Percentiles rank a stretch among this genome's conserved stretches.
These are phyloP conservation scores for Lentinula guzmanii DNA, from an alignment of 768 basidiomycete species.

Conservation along the genomic window DNA sequence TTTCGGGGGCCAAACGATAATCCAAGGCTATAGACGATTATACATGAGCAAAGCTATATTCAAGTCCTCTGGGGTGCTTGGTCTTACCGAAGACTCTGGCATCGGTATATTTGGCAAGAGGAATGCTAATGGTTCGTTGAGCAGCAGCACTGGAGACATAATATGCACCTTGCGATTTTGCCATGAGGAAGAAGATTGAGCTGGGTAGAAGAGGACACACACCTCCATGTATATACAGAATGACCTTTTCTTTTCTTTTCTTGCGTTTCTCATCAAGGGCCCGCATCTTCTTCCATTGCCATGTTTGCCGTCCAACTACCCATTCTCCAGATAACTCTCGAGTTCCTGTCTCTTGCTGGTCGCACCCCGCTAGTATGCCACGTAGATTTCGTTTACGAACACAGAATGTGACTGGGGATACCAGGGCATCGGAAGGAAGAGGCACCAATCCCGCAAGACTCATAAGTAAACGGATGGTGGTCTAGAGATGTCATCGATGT, in stretches of 20 bases:
- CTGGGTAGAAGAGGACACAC: conserved; percentile 16
- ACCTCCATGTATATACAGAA: conserved; percentile 96
- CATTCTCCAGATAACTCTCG: conserved; percentile 92
- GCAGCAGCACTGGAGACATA: conserved; percentile 89
- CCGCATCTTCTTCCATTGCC: conserved; percentile 66
- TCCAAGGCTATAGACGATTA: conserved; percentile 60
- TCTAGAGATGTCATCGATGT: conserved; percentile 21
- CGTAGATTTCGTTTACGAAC: conserved; percentile 68
- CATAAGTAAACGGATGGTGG: conserved; percentile 58
- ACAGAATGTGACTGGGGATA: conserved; percentile 89
- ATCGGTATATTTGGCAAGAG: conserved; percentile 82
- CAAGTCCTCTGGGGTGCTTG: not conserved
- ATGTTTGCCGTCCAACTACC: conserved; percentile 91
- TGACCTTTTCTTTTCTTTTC: conserved; percentile 65
- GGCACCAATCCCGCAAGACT: conserved; percentile 78
- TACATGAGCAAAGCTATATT: not conserved
- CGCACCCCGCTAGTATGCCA: conserved; percentile 74
- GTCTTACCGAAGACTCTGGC: conserved; percentile 73
- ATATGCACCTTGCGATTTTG: conserved; percentile 64
- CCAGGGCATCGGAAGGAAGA: conserved; percentile 85
- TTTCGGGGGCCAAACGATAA: conserved; percentile 95
- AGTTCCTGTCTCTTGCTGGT: conserved; percentile 66
- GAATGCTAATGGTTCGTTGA: conserved; percentile 86
- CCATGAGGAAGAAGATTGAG: not conserved
- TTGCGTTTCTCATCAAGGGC: conserved; percentile 16